A percentile compares a stretch with the other conserved stretches of the same genome.
These are phyloP conservation scores for Cercospora zeina DNA, from an alignment of 2,329 filamentous ascomycete genomes.

Conservation along the genomic window DNA sequence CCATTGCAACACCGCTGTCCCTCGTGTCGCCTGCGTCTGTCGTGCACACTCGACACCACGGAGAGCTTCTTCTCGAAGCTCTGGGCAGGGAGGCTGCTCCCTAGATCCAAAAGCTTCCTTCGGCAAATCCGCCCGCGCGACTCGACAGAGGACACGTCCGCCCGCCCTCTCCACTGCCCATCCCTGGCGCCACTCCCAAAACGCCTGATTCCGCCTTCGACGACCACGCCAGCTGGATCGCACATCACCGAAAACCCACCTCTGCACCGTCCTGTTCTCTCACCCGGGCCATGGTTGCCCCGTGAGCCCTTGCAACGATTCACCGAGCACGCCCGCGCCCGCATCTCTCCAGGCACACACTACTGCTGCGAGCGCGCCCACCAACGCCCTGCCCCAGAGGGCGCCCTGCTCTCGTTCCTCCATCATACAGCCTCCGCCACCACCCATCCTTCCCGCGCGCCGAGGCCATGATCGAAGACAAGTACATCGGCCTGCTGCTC, in stretches of 20 bases:
- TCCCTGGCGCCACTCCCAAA: slow-evolving; percentile 8
- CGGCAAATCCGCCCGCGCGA: slow-evolving; percentile 12
- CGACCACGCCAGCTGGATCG: slow-evolving; percentile 6
- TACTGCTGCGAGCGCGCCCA: too few relatives aligned
- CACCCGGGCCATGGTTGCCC: slow-evolving; percentile 8
- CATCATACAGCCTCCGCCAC: not conserved
- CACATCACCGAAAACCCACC: slow-evolving; percentile 5
- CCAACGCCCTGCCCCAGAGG: not conserved
- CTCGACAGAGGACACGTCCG: slow-evolving; percentile 15
- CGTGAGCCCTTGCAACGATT: slow-evolving; percentile 5
- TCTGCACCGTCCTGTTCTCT: not conserved
- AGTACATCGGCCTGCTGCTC: slow-evolving; percentile 74
- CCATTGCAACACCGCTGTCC: not conserved
- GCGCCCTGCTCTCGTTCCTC: not conserved
- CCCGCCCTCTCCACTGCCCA: not conserved
- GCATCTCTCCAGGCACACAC: slow-evolving; percentile 1
- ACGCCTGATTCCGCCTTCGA: slow-evolving; percentile 4
- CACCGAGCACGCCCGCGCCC: not conserved
- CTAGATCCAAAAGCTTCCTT: not conserved
- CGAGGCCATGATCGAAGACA: slow-evolving; percentile 45
- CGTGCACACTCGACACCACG: not conserved
- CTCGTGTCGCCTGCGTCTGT: not conserved
- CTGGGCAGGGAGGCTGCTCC: not conserved
- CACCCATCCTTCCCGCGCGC: not conserved
- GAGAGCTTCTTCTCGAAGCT: not conserved